Evolutionary conservation across 768 basidiomycete species (phyloP).

Genomic region (Boletus rex-veris): DNA sequence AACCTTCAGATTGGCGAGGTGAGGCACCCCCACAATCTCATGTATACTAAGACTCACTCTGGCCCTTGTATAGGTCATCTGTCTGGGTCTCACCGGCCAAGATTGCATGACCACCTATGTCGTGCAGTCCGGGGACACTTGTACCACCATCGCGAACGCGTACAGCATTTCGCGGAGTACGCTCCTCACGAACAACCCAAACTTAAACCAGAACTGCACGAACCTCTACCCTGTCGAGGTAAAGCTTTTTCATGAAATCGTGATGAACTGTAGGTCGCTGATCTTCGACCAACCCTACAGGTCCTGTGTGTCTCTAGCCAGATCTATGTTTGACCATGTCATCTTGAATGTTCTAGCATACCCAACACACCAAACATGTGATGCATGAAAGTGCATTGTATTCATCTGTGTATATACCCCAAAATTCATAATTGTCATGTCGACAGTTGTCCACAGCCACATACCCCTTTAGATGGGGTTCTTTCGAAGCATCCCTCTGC

Average conservation of each 20-base stretch:
- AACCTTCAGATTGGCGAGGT: slow-evolving; percentile 55
- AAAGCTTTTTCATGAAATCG: neutral
- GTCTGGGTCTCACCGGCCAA: slow-evolving; percentile 52
- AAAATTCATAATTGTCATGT: neutral
- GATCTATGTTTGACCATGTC: slow-evolving; percentile 19
- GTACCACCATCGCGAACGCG: slow-evolving; percentile 38
- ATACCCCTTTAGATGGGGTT: no score
- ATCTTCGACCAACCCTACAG: slow-evolving; percentile 5
- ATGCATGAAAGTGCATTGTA: neutral
- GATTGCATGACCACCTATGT: slow-evolving; percentile 56
- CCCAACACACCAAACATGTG: neutral
- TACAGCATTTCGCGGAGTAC: slow-evolving; percentile 44
- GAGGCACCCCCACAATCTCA: neutral
- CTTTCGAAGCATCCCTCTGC: no score
- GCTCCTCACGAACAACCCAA: slow-evolving; percentile 62
- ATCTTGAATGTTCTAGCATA: slow-evolving; percentile 1
- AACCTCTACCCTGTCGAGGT: slow-evolving; percentile 65
- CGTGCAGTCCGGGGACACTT: slow-evolving; percentile 48
- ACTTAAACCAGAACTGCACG: slow-evolving; percentile 47
- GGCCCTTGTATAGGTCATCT: slow-evolving; percentile 37
- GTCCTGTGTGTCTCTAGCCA: slow-evolving; percentile 26
- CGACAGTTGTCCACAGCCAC: slow-evolving; percentile 27
- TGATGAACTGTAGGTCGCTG: neutral
- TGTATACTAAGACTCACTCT: neutral
- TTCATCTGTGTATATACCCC: neutral